Percentiles rank a stretch among this genome's conserved stretches.
phyloP scores from a whole-genome alignment of 179 eudicot genomes.

The Pouteria campechiana region DNA sequence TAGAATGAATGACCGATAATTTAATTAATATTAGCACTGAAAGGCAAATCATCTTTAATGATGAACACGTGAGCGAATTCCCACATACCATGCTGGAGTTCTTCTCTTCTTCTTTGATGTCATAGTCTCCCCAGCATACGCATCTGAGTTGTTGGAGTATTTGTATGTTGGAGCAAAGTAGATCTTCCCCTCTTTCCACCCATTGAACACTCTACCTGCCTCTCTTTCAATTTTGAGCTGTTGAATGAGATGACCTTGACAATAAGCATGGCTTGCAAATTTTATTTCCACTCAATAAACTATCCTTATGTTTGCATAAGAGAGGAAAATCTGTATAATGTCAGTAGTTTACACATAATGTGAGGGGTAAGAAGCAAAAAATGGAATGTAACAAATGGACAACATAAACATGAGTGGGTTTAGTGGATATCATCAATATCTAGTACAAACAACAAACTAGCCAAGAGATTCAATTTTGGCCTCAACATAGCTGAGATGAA shows the following conservation, averaged over 20 bases:
- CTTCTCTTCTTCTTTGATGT: slow-evolving; percentile 49
- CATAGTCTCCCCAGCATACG: slow-evolving; percentile 44
- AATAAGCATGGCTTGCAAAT: background rate
- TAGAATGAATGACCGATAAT: too few relatives aligned
- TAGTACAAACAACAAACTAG: too few relatives aligned
- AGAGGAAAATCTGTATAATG: too few relatives aligned
- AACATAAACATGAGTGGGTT: too few relatives aligned
- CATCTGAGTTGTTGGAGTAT: slow-evolving; percentile 58
- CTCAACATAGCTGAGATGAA: too few relatives aligned
- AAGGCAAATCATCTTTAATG: background rate
- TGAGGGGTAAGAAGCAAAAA: too few relatives aligned
- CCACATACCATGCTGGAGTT: slow-evolving; percentile 74
- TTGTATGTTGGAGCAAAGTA: slow-evolving; percentile 84
- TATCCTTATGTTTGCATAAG: too few relatives aligned
- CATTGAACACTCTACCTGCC: slow-evolving; percentile 60
- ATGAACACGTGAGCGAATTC: background rate
- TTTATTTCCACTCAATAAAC: background rate
- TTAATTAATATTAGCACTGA: background rate
- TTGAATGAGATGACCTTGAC: background rate
- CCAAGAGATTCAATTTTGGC: too few relatives aligned
- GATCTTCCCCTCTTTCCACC: slow-evolving; percentile 75
- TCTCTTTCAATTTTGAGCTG: slow-evolving; percentile 72
- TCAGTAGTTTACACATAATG: too few relatives aligned
- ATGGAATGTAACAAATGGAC: too few relatives aligned
- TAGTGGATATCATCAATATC: too few relatives aligned